Base-by-base conservation (phyloP, 2,329 filamentous ascomycete species). In the Cytospora mali region DNA sequence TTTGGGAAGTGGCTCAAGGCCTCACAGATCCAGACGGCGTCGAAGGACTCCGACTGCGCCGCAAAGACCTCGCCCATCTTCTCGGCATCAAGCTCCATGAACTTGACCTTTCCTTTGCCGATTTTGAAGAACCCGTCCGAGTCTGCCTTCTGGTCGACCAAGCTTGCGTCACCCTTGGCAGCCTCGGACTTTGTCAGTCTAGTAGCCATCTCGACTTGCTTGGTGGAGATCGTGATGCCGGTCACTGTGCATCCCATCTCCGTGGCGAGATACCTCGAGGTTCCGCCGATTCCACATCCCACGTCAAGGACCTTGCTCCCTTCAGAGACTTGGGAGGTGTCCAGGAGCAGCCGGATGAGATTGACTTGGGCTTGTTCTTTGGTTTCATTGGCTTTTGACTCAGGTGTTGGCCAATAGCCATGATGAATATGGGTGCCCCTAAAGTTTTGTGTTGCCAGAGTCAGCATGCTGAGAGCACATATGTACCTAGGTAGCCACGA, bases 371-470 rank as follows among this genome's bases (percentile, higher is more conserved):
- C 84, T 31, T 77, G 75, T 67, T 87, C 84, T 69, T 87, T 87
- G 66, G 79, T 81, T 66, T 85, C 82, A 21, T 68, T 74, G 0
- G 79, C 74, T 61, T 78, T 77, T 62, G 76, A 77, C 61, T 75
- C 75, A 55, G 71, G 69, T 3, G 78, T 77, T 27, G 81, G 77
- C 76, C 84, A 88, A 71, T 87, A 86, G 59, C 84, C 84, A 66
- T 88, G 84, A 69, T 87, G 85, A 69, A 87, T 87, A 68, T 87
- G 84, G 69, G 86, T 84, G 59, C 84, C 84, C 84, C 83, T 86
- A 42, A 51, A 18, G 28, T 10, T n/a, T 46, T n/a, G 42, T 21
- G 7, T 23, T 10, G 10, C 42, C 42, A 23, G n/a, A 23, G 42
- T 46, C 42, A 46, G 42, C 42, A 46, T 4, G n/a, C 21, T 39